Conservation (phyloP, 1,284 basidiomycete species). For the Trichosporon coremiiforme region DNA sequence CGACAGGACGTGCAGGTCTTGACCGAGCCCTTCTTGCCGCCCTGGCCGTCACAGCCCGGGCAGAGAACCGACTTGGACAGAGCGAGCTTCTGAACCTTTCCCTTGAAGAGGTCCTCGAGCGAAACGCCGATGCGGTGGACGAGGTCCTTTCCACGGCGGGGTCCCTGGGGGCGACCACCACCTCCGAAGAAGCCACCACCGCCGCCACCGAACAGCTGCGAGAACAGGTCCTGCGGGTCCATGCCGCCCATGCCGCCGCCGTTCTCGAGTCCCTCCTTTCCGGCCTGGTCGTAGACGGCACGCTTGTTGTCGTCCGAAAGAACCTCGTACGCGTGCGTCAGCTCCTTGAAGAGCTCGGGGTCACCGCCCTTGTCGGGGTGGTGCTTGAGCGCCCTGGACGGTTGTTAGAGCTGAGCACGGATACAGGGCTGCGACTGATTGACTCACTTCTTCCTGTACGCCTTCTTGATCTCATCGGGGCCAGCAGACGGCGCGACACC, state of each 20-base stretch:
- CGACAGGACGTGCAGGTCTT: slow-evolving; percentile 75
- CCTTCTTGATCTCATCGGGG: slow-evolving; percentile 86
- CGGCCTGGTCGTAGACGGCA: slow-evolving; percentile 83
- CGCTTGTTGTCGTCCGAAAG: slow-evolving; percentile 88
- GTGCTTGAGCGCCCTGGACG: slow-evolving; percentile 72
- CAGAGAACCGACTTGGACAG: slow-evolving; percentile 96
- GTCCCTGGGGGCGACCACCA: slow-evolving; percentile 67
- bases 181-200: slow-evolving; percentile 64
- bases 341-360: slow-evolving; percentile 95
- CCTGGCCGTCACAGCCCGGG: slow-evolving; percentile 89
- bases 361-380: slow-evolving; percentile 98
- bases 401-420: slow-evolving; percentile 32
- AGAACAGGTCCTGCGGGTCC: slow-evolving; percentile 98
- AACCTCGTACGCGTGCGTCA: slow-evolving; percentile 94
- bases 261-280: slow-evolving; percentile 89
- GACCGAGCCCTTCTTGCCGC: slow-evolving; percentile 96
- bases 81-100: slow-evolving; percentile 97
- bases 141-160: slow-evolving; percentile 97
- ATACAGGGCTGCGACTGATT: neutral
- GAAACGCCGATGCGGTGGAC: slow-evolving; percentile 95
- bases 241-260: slow-evolving; percentile 75
- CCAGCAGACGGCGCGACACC: slow-evolving; percentile 75
- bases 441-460: slow-evolving; percentile 84
- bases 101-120: slow-evolving; percentile 97
- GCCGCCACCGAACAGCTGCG: slow-evolving; percentile 85